Percentiles rank a stretch among this genome's conserved stretches.
Evolutionary conservation across 2,329 filamentous ascomycete species (phyloP).

Genomic region (Acrocalymma vagum): DNA sequence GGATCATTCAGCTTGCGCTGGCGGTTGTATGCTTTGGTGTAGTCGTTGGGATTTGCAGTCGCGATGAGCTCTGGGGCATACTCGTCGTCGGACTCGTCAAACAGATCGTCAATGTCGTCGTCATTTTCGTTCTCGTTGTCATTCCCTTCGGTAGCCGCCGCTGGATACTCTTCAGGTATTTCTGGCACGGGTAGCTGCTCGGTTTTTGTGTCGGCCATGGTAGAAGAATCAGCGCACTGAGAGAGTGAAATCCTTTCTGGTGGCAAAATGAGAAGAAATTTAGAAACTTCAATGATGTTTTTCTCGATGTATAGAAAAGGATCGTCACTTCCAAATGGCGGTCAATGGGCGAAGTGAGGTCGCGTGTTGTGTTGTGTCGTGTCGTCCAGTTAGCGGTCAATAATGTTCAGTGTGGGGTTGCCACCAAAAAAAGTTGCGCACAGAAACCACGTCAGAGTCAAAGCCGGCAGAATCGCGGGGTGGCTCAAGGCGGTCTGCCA

Average conservation of each 20-base stretch:
- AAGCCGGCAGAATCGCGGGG: constrained; percentile 9
- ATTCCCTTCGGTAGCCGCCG: constrained; percentile 16
- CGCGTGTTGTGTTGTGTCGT: no score
- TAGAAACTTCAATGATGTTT: no score
- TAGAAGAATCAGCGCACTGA: no score
- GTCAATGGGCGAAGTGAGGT: no score
- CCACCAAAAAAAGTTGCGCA: constrained; percentile 5
- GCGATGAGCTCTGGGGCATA: constrained; percentile 64
- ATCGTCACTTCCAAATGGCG: no score
- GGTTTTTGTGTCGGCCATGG: no score
- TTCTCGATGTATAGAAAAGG: no score
- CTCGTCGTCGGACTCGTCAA: constrained; percentile 65
- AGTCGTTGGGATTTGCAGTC: constrained; percentile 69
- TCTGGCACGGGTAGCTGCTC: no score
- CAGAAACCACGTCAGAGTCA: constrained; percentile 6
- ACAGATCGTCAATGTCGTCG: constrained; percentile 71
- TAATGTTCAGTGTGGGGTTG: constrained; percentile 4
- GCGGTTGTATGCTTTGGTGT: constrained; percentile 89
- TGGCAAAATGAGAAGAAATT: no score
- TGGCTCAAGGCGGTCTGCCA: constrained; percentile 3
- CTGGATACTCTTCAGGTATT: constrained; percentile 6
- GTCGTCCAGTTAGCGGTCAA: no score
- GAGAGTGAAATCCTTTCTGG: no score
- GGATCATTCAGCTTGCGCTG: constrained; percentile 73
- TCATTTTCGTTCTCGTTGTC: constrained; percentile 66